A percentile compares a stretch with the other conserved stretches of the same genome.
Conservation (phyloP, 768 basidiomycete genomes). For the Podaxis mareebaensis region DNA sequence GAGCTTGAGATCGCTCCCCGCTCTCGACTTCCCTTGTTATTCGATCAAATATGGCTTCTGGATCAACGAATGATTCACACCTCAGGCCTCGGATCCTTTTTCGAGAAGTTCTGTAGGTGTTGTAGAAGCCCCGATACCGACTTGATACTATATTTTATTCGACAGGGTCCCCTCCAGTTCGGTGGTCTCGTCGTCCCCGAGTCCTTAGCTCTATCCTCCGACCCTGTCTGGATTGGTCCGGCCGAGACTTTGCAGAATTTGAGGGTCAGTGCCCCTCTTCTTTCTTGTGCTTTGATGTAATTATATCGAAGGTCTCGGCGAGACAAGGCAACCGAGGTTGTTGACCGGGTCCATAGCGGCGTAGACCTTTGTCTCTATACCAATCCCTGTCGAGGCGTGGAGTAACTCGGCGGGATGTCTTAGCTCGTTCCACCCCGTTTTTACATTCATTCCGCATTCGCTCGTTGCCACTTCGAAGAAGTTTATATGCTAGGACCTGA, state of each 20-base stretch:
- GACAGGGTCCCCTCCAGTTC: not conserved
- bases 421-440: too few species aligned
- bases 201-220: not conserved
- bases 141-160: not conserved
- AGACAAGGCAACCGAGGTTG: not conserved
- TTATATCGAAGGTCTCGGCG: not conserved
- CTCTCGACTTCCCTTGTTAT: not conserved
- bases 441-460: too few species aligned
- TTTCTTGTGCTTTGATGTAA: not conserved
- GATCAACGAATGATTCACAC: not conserved
- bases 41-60: not conserved
- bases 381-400: not conserved
- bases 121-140: not conserved
- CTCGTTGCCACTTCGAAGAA: too few species aligned
- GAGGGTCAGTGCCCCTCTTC: not conserved
- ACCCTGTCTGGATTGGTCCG: not conserved
- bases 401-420: too few species aligned
- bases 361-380: not conserved
- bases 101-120: not conserved
- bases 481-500: not conserved
- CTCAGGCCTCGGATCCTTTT: not conserved
- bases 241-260: not conserved
- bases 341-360: not conserved
- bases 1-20: not conserved
- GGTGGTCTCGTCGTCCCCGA: not conserved